phyloP scores from a whole-genome alignment of 2,329 filamentous ascomycete genomes.

The Nigrospora osmanthi region DNA sequence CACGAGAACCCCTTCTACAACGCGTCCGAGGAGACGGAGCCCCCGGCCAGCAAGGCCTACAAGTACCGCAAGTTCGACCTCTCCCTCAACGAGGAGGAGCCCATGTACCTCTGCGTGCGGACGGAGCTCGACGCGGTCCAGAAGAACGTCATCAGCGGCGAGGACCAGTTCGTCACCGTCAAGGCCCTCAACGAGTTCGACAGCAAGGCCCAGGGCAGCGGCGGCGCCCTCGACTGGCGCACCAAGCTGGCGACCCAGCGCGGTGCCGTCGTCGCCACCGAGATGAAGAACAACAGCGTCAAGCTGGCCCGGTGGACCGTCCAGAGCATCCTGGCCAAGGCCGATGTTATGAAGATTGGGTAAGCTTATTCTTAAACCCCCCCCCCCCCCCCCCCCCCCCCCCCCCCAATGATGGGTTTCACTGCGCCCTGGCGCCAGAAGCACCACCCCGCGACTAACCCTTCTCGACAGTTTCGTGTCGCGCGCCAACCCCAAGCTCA shows the following conservation, averaged over 20 bases:
- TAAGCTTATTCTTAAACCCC: slow-evolving; percentile 46
- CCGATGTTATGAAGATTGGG: slow-evolving; percentile 98
- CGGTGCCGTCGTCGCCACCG: slow-evolving; percentile 93
- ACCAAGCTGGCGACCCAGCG: slow-evolving; percentile 90
- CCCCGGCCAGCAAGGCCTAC: slow-evolving; percentile 93
- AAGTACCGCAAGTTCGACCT: slow-evolving; percentile 97
- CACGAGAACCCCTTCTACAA: slow-evolving; percentile 98
- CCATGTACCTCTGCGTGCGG: slow-evolving; percentile 85
- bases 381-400: neutral
- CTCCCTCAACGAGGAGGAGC: slow-evolving; percentile 89
- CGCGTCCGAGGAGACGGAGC: slow-evolving; percentile 82
- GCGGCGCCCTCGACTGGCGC: slow-evolving; percentile 93
- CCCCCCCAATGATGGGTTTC: neutral
- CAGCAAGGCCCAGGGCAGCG: slow-evolving; percentile 91
- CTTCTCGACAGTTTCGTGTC: slow-evolving; percentile 70
- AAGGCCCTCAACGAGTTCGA: slow-evolving; percentile 99
- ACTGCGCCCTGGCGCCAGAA: neutral
- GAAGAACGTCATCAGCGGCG: slow-evolving; percentile 87
- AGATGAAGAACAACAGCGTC: slow-evolving; percentile 99
- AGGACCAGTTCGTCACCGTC: slow-evolving; percentile 85
- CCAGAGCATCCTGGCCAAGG: slow-evolving; percentile 91
- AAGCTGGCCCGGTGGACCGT: slow-evolving; percentile 97
- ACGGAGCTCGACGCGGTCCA: slow-evolving; percentile 93
- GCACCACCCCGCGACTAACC: neutral
- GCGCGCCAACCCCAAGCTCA: slow-evolving; percentile 82